Percentiles rank a stretch among this genome's conserved stretches.
phyloP scores from a whole-genome alignment of 441 rosid species.

The California macrophylla region DNA sequence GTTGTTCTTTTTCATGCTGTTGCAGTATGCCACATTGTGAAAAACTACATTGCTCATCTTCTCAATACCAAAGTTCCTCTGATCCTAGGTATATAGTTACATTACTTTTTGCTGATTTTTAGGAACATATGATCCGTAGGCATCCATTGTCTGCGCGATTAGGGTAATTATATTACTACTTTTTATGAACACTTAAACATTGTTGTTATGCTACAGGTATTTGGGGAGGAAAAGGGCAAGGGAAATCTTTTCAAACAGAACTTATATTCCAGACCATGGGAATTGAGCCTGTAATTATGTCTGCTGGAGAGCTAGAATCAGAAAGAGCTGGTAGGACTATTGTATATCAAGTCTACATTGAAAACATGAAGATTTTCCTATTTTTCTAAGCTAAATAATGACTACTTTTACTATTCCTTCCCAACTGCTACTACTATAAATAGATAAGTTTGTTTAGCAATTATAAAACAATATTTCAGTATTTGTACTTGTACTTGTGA shows the following conservation, averaged over 20 bases:
- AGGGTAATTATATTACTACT: background rate
- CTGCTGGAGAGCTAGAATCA: constrained; percentile 91
- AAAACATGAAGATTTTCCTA: background rate
- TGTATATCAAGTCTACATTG: background rate
- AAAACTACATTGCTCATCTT: constrained; percentile 75
- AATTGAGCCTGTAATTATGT: constrained; percentile 84
- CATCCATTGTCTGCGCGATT: background rate
- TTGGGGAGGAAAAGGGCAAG: constrained; percentile 99
- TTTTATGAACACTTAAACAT: constrained; percentile 11
- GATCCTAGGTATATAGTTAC: constrained; percentile 46
- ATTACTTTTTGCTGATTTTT: background rate
- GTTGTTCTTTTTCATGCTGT: constrained; percentile 11
- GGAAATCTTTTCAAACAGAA: constrained; percentile 92
- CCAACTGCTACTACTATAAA: background rate
- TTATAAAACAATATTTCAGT: constrained; percentile 1
- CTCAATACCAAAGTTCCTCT: constrained; percentile 67
- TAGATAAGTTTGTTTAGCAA: background rate
- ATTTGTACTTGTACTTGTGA: background rate
- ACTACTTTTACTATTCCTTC: background rate
- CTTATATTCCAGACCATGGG: constrained; percentile 87
- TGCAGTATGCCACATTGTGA: constrained; percentile 81
- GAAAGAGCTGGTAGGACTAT: constrained; percentile 71
- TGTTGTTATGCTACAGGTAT: constrained; percentile 41
- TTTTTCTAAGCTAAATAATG: background rate
- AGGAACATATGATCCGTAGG: background rate